Conservation (phyloP, 1,284 basidiomycete genomes). For the Ganoderma multipileum region DNA sequence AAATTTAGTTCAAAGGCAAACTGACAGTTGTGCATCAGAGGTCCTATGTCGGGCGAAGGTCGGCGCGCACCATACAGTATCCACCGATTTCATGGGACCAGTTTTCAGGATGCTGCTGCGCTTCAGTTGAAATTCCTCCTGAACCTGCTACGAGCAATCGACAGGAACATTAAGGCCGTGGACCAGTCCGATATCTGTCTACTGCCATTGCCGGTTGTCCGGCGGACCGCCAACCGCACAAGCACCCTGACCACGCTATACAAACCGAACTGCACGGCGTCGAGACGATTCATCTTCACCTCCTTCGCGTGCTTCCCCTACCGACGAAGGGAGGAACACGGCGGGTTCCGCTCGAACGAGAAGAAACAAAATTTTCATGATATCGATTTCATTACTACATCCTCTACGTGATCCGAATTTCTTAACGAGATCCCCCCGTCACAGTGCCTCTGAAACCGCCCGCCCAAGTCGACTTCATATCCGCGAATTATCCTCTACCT, state of each 20-base stretch:
- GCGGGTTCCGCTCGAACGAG: not conserved
- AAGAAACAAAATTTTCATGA: not conserved
- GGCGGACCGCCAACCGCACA: not conserved
- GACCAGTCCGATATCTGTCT: constrained; percentile 41
- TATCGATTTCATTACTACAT: not conserved
- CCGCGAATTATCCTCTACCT: not conserved
- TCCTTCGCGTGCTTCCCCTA: not conserved
- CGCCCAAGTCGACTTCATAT: not conserved
- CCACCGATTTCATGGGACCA: not conserved
- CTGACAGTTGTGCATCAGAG: not conserved
- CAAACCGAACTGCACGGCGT: not conserved
- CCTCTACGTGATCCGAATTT: not conserved
- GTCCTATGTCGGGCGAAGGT: not conserved
- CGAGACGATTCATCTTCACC: not conserved
- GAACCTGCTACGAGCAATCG: constrained; percentile 67
- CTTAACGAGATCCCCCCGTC: not conserved
- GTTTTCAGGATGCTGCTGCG: not conserved
- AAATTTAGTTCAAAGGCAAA: not conserved
- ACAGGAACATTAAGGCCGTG: constrained; percentile 64
- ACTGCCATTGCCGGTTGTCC: not conserved
- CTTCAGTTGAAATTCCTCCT: constrained; percentile 35
- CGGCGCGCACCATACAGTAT: not conserved
- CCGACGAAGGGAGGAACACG: not conserved
- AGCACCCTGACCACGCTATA: not conserved
- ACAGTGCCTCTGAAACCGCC: not conserved